Conservation (phyloP, 139 green algal genomes). For the Closterium sp. region DNA sequence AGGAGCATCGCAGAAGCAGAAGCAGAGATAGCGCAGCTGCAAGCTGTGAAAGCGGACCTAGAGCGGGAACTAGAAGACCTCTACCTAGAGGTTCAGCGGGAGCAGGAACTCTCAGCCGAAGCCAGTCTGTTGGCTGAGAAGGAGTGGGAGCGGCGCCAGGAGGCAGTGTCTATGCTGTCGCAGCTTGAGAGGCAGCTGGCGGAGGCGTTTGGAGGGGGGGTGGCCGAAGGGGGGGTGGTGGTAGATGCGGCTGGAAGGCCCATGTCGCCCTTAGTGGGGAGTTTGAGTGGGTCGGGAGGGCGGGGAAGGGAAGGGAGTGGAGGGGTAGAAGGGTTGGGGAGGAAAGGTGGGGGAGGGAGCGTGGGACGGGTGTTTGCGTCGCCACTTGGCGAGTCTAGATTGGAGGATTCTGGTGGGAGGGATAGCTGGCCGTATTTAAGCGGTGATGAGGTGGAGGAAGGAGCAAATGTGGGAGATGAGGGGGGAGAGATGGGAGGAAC, state of each 20-base stretch:
- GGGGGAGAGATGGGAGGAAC: background rate
- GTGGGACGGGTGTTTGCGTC: background rate
- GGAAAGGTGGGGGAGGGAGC: background rate
- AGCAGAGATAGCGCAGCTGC: background rate
- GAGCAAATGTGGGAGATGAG: background rate
- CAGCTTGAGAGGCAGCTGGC: background rate
- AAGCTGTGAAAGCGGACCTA: background rate
- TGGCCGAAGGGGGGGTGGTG: background rate
- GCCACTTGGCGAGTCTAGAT: background rate
- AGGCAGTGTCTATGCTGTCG: background rate
- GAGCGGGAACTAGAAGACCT: background rate
- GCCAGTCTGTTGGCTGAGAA: background rate
- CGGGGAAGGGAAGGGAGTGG: background rate
- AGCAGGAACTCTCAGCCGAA: background rate
- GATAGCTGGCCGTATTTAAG: background rate
- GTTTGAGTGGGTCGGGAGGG: background rate
- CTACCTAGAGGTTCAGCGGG: background rate
- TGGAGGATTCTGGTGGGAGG: background rate
- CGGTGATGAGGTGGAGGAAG: background rate
- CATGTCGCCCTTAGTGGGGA: background rate
- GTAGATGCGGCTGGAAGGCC: background rate
- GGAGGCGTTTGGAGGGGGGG: background rate
- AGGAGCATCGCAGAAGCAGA: background rate
- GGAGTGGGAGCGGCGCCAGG: background rate
- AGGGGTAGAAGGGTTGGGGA: no score